Percentiles rank a stretch among this genome's conserved stretches.
phyloP scores from a whole-genome alignment of 2,329 filamentous ascomycete genomes.

The Colletotrichum phormii region DNA sequence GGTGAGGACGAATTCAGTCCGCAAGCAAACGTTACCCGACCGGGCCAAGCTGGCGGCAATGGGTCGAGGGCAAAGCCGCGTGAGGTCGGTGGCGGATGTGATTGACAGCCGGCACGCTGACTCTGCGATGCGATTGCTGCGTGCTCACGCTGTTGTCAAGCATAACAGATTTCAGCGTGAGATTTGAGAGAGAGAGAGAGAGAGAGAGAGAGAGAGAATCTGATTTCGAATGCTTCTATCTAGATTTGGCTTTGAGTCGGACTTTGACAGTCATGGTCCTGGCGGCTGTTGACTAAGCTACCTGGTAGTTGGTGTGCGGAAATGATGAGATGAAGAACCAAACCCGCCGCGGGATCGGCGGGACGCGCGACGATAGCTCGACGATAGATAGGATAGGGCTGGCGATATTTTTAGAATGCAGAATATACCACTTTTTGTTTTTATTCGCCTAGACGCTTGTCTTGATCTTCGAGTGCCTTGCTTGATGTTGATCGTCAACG shows the following conservation, averaged over 20 bases:
- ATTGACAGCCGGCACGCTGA: constrained; percentile 19
- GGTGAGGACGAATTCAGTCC: background rate
- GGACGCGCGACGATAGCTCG: background rate
- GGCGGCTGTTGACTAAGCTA: background rate
- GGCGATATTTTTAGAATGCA: constrained; percentile 6
- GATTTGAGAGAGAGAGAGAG: background rate
- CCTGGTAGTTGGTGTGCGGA: background rate
- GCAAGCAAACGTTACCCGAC: background rate
- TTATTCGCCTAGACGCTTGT: background rate
- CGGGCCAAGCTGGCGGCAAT: background rate
- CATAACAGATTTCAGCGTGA: constrained; percentile 10
- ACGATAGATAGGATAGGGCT: constrained; percentile 6
- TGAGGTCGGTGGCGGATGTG: background rate
- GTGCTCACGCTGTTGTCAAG: constrained; percentile 15
- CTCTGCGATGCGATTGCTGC: constrained; percentile 19
- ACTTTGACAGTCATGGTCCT: background rate
- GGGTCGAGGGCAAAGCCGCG: background rate
- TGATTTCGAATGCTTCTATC: background rate
- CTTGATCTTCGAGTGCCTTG: background rate
- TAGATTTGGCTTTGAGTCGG: background rate
- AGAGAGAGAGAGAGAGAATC: background rate
- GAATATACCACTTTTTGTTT: constrained; percentile 3
- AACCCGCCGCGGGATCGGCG: constrained; percentile 17
- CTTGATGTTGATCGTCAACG: background rate
- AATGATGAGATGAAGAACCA: background rate